Base-by-base conservation (phyloP, 768 basidiomycete genomes). In the Obba rivulosa region DNA sequence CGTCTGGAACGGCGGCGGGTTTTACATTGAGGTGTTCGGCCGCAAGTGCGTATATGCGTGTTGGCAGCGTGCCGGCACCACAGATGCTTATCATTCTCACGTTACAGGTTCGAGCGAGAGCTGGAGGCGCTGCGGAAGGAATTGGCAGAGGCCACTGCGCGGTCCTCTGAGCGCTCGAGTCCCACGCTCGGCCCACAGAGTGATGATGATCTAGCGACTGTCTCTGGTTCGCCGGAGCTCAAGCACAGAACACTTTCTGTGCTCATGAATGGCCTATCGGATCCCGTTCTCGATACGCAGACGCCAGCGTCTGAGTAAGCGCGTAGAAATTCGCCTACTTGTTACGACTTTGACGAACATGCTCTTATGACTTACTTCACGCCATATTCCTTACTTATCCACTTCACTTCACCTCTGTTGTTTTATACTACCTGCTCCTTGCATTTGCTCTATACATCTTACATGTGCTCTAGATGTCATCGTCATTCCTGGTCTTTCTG, bases 11-110 rank as follows among this genome's bases (percentile, higher is more conserved):
- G 94, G 94, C 9, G 92, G 88, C 20, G 90, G 89, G 1, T 96
- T 85, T 73, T 96, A 96, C 64, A 93, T 96, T 46, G 93, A 96
- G 64, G 93, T 96, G 17, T 96, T 95, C 62, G 93, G 93, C 23
- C 81, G 93, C 69, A 95, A 96, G 93, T 94, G 54, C 57, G 90
- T 78, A 49, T 50, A 52, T 21, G 40, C 16, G 25, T 23, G 13
- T 41, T 4, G 8, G 21, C 18, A 14, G 3, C 21, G n/a, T 34
- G 11, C 11, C 5, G 13, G 13, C 11, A 5, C 25, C 39, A 11
- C 53, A 51, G n/a, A 17, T 49, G 28, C 46, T 53, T n/a, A 49
- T 39, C 49, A 14, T 14, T 39, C 28, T 13, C 28, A 31, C 28
- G 13, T 31, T 34, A 45, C 56, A 94, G 92, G 64, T 96, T 96